Percentiles rank a stretch among this genome's conserved stretches.
Conservation (phyloP, 306 rosid genomes). For the Lithocarpus polystachyus region DNA sequence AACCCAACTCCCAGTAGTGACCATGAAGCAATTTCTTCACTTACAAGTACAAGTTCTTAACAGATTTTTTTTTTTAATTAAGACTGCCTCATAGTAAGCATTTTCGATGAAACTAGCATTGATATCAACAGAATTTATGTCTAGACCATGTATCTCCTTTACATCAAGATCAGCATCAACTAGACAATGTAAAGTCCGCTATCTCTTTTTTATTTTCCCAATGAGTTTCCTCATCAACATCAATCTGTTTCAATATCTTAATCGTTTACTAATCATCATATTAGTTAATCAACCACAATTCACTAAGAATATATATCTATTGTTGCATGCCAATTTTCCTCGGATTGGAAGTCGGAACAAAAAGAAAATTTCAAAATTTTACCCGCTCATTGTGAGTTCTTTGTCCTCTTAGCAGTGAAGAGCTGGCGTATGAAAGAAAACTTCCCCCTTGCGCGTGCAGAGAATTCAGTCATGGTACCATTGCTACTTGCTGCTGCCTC, state of each 20-base stretch:
- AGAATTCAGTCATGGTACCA: slow-evolving; percentile 53
- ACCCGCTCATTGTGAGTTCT: slow-evolving; percentile 58
- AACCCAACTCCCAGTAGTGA: neutral
- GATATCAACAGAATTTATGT: slow-evolving; percentile 4
- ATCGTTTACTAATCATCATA: neutral
- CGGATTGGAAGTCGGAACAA: slow-evolving; percentile 10
- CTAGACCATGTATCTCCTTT: slow-evolving; percentile 15
- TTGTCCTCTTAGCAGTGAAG: slow-evolving; percentile 74
- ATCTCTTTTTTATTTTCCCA: slow-evolving; percentile 4
- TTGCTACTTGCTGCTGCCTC: slow-evolving; percentile 53
- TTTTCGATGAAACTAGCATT: neutral
- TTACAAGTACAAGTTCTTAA: neutral
- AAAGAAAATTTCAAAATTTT: slow-evolving; percentile 33
- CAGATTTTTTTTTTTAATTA: neutral
- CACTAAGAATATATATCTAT: neutral
- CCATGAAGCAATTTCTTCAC: neutral
- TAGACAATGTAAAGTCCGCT: slow-evolving; percentile 13
- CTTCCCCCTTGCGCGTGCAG: slow-evolving; percentile 71
- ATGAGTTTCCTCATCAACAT: slow-evolving; percentile 14
- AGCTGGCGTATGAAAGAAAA: slow-evolving; percentile 75
- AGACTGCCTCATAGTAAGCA: neutral
- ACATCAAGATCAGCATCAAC: slow-evolving; percentile 27
- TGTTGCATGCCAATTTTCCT: slow-evolving; percentile 4
- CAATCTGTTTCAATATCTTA: neutral
- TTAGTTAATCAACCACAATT: slow-evolving; percentile 16